A percentile compares a stretch with the other conserved stretches of the same genome.
Conservation (phyloP, 306 rosid genomes). For the Sphenostylis stenocarpa region DNA sequence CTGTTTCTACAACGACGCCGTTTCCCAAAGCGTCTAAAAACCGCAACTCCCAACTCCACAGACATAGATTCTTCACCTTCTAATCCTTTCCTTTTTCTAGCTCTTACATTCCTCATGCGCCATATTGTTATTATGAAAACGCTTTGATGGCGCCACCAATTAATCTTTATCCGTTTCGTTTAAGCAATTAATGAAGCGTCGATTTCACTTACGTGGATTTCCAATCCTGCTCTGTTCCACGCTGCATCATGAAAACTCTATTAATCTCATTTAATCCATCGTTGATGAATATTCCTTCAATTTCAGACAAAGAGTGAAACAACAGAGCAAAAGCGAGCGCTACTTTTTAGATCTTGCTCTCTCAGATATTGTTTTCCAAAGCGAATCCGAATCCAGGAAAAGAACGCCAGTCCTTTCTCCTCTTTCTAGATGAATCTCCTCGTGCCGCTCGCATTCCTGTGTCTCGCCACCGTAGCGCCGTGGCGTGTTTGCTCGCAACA, state of each 20-base stretch:
- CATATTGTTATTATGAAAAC: not conserved
- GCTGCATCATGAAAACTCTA: not conserved
- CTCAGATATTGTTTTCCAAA: not conserved
- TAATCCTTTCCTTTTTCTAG: slow-evolving; percentile 2
- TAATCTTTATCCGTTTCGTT: slow-evolving; percentile 24
- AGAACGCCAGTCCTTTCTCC: not conserved
- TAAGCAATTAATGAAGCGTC: slow-evolving; percentile 31
- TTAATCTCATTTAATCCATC: too few relatives aligned
- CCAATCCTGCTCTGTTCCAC: not conserved
- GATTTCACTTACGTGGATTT: slow-evolving; percentile 27
- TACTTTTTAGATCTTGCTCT: slow-evolving; percentile 15
- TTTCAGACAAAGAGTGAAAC: slow-evolving; percentile 22
- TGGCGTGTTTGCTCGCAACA: slow-evolving; percentile 31
- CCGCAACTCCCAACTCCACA: not conserved
- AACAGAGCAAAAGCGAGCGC: not conserved
- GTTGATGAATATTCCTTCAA: not conserved
- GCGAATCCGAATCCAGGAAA: slow-evolving; percentile 20
- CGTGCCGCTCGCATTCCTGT: slow-evolving; percentile 29
- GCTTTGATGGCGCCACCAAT: not conserved
- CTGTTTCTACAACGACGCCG: not conserved
- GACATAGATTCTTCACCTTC: not conserved
- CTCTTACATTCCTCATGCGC: not conserved
- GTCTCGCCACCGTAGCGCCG: slow-evolving; percentile 37
- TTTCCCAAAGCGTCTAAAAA: not conserved
- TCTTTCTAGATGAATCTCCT: slow-evolving; percentile 31